Evolutionary conservation across 345 rosid genomes (phyloP).

Genomic region (Theobroma cacao): DNA sequence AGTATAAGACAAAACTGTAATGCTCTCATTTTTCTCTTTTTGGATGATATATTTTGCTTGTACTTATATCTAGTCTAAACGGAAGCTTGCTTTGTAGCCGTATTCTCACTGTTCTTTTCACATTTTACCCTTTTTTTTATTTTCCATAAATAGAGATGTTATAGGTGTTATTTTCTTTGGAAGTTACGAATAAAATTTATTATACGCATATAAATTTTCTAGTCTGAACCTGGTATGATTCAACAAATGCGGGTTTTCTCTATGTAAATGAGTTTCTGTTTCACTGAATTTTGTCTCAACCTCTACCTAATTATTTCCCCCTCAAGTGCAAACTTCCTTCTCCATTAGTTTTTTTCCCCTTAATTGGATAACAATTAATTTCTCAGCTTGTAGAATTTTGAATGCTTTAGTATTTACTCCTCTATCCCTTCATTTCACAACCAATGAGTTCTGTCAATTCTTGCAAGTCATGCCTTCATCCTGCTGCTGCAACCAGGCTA

Average conservation of each 20-base stretch:
- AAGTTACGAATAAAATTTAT: neutral
- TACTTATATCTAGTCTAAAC: neutral
- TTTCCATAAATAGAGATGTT: neutral
- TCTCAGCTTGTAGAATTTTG: neutral
- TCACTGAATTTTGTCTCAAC: neutral
- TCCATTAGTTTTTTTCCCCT: neutral
- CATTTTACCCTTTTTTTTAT: neutral
- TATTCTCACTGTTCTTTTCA: neutral
- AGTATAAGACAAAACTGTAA: conserved; percentile 56
- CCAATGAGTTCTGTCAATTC: neutral
- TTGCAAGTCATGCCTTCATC: neutral
- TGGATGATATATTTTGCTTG: neutral
- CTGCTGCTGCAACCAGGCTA: neutral
- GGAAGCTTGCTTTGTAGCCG: neutral
- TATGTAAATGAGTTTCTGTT: neutral
- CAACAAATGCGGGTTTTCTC: neutral
- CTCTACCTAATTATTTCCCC: neutral
- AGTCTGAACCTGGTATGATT: neutral
- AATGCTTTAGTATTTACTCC: neutral
- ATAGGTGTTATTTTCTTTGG: neutral
- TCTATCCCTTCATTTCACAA: neutral
- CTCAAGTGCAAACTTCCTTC: neutral
- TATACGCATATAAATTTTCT: neutral
- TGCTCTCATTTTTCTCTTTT: neutral
- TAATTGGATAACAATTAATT: neutral